phyloP scores from a whole-genome alignment of 1,139 yeast species.

The Protomyces inundatus region DNA sequence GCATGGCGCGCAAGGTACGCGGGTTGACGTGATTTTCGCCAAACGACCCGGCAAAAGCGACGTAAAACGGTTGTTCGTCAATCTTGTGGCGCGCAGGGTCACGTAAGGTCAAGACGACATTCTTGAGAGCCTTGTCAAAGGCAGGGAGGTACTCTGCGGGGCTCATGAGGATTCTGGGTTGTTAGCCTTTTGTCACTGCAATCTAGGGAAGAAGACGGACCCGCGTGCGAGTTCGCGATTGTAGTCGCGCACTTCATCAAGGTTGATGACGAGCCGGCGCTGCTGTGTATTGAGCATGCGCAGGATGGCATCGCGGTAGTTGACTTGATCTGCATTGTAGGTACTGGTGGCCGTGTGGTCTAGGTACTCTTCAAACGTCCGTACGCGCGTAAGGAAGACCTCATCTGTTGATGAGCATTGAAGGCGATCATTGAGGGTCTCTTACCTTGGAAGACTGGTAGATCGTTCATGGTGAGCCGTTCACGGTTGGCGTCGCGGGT shows the following conservation, averaged over 20 bases:
- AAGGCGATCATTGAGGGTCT: too few species aligned
- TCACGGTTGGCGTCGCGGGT: too few species aligned
- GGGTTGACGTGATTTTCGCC: conserved; percentile 87
- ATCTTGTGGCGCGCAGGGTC: conserved; percentile 45
- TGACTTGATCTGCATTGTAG: conserved; percentile 47
- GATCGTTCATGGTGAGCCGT: conserved; percentile 8
- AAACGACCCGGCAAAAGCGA: conserved; percentile 86
- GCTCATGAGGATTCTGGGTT: conserved; percentile 47
- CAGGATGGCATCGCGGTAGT: conserved; percentile 64
- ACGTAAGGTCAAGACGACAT: conserved; percentile 55
- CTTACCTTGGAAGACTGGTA: conserved; percentile 23
- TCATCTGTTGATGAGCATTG: conserved; percentile 35
- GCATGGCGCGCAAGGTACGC: conserved; percentile 71
- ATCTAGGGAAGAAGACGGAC: conserved; percentile 26
- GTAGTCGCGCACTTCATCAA: conserved; percentile 84
- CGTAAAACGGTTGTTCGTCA: conserved; percentile 61
- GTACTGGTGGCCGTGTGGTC: conserved; percentile 40
- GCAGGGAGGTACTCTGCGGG: conserved; percentile 91
- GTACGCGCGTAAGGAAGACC: conserved; percentile 63
- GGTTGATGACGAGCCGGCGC: conserved; percentile 64
- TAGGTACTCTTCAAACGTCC: conserved; percentile 82
- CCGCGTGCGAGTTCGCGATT: conserved; percentile 79
- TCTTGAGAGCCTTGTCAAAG: conserved; percentile 79
- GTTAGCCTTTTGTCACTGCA: neutral
- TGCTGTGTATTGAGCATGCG: conserved; percentile 63